Evolutionary conservation across 805 yeast genomes (phyloP).

Genomic region (Candida rishiriensis): DNA sequence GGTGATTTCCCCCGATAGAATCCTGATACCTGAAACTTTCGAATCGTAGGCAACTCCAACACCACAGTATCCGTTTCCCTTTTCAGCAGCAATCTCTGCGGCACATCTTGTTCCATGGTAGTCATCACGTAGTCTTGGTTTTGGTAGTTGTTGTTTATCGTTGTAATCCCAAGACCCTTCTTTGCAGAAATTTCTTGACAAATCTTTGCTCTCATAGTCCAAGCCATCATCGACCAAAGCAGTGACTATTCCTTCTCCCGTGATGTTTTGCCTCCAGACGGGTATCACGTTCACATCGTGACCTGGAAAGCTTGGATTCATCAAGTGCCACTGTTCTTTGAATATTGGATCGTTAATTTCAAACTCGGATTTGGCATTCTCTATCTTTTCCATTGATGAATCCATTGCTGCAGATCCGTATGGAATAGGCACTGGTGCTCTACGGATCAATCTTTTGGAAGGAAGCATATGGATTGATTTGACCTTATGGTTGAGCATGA

Average conservation of each 20-base stretch:
- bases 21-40: slow-evolving; percentile 84
- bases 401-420: slow-evolving; percentile 34
- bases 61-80: slow-evolving; percentile 82
- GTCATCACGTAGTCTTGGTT: slow-evolving; percentile 76
- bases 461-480: slow-evolving; percentile 51
- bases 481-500: slow-evolving; percentile 29
- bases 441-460: slow-evolving; percentile 46
- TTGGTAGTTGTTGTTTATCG: slow-evolving; percentile 67
- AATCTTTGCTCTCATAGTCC: slow-evolving; percentile 74
- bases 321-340: slow-evolving; percentile 84
- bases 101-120: slow-evolving; percentile 98
- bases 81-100: slow-evolving; percentile 91
- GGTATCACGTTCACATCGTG: slow-evolving; percentile 84
- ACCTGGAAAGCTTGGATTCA: slow-evolving; percentile 68
- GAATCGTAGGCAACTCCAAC: slow-evolving; percentile 91
- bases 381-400: slow-evolving; percentile 45
- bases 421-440: slow-evolving; percentile 49
- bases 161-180: slow-evolving; percentile 95
- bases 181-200: slow-evolving; percentile 59
- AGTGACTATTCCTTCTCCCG: slow-evolving; percentile 78
- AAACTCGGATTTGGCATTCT: slow-evolving; percentile 47
- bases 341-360: slow-evolving; percentile 81
- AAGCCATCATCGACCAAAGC: slow-evolving; percentile 95
- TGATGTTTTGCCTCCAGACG: slow-evolving; percentile 76
- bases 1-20: slow-evolving; percentile 74